A percentile compares a stretch with the other conserved stretches of the same genome.
Evolutionary conservation across 2,329 filamentous ascomycete species (phyloP).

Genomic region (Aspergillus ochraceus): DNA sequence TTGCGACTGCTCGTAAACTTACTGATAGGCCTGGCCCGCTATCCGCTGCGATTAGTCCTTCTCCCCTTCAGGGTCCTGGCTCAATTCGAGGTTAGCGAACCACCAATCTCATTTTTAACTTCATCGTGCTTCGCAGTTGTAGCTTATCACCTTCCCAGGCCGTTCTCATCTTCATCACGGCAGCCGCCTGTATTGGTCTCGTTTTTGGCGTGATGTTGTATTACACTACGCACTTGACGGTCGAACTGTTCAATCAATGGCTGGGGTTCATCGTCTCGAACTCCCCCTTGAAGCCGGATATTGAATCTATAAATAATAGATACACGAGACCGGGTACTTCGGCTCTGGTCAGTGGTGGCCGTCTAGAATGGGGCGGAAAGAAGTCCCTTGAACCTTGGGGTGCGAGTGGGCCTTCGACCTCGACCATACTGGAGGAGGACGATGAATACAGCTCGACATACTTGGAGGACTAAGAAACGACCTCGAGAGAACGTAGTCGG

Average conservation of each 20-base stretch:
- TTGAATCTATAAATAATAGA: too few species aligned
- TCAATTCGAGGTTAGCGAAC: constrained; percentile 54
- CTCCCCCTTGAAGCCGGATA: background rate
- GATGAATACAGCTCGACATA: constrained; percentile 17
- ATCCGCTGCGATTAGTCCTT: constrained; percentile 41
- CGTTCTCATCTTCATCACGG: constrained; percentile 58
- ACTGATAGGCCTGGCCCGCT: constrained; percentile 49
- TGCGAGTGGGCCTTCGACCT: constrained; percentile 17
- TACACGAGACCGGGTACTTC: background rate
- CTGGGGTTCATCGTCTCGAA: constrained; percentile 33
- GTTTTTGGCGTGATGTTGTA: constrained; percentile 61
- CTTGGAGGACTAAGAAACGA: background rate
- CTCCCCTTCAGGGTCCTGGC: constrained; percentile 54
- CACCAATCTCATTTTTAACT: background rate
- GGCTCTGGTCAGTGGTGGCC: background rate
- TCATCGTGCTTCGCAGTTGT: background rate
- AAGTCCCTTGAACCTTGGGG: background rate
- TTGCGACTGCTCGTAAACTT: constrained; percentile 46
- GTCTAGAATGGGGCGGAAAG: constrained; percentile 2
- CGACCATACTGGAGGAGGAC: constrained; percentile 35
- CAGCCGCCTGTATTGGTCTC: constrained; percentile 68
- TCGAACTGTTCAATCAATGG: constrained; percentile 50
- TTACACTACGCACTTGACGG: constrained; percentile 56
- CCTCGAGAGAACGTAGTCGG: background rate
- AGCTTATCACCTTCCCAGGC: constrained; percentile 31